phyloP scores from a whole-genome alignment of 2,329 filamentous ascomycete species.

The Sclerotinia spermophila region DNA sequence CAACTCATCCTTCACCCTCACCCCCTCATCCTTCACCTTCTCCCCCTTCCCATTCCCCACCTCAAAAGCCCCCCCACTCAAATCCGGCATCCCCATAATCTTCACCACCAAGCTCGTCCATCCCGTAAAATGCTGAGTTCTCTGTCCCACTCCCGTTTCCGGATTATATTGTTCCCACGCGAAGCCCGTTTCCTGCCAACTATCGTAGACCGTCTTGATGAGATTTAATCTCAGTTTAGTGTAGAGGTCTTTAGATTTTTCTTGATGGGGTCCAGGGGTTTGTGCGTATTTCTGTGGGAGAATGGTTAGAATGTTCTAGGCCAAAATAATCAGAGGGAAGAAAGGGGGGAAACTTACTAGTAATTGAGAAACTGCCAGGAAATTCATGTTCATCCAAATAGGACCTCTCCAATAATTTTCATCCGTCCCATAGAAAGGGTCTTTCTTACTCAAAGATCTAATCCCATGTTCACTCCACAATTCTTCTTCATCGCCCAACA shows the following conservation, averaged over 20 bases:
- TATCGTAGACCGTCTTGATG: constrained; percentile 81
- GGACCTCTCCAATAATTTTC: constrained; percentile 98
- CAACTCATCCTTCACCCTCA: neutral
- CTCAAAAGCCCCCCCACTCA: constrained; percentile 30
- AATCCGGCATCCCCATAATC: constrained; percentile 90
- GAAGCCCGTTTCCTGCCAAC: constrained; percentile 89
- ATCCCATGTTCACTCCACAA: constrained; percentile 91
- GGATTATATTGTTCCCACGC: constrained; percentile 99
- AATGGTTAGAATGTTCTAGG: neutral
- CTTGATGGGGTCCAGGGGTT: constrained; percentile 61
- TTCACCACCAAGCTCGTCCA: constrained; percentile 99
- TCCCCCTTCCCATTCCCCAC: constrained; percentile 2
- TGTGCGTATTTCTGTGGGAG: constrained; percentile 53
- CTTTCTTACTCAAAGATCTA: constrained; percentile 79
- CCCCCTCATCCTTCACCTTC: neutral
- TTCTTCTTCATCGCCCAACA: constrained; percentile 76
- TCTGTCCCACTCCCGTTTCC: constrained; percentile 86
- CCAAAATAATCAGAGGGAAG: neutral
- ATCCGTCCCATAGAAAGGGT: constrained; percentile 78
- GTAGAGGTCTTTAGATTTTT: constrained; percentile 71
- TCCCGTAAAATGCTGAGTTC: constrained; percentile 96
- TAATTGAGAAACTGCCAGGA: constrained; percentile 75
- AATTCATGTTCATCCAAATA: constrained; percentile 96
- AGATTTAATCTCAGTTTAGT: constrained; percentile 74
- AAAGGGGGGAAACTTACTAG: constrained; percentile 54